Evolutionary conservation across 2,329 filamentous ascomycete species (phyloP).

Genomic region (Keithomyces neogunnii): DNA sequence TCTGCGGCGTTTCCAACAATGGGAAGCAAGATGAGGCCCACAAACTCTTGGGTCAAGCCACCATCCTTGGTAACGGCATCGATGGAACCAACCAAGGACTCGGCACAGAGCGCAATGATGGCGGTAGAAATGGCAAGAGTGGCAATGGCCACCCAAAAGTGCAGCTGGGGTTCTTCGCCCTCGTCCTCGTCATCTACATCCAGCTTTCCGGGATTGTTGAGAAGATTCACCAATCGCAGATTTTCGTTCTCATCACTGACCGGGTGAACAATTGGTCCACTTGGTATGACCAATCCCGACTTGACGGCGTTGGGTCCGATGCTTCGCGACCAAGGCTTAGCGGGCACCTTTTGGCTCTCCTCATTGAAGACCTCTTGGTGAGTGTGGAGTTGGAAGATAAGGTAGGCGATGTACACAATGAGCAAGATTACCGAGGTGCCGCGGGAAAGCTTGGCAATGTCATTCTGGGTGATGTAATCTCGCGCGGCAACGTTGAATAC

Average conservation of each 20-base stretch:
- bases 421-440: conserved; percentile 75
- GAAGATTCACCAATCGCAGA: conserved; percentile 35
- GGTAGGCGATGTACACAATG: conserved; percentile 73
- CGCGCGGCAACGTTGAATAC: conserved; percentile 58
- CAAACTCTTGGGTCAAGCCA: conserved; percentile 61
- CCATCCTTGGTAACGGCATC: conserved; percentile 54
- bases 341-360: conserved; percentile 69
- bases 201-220: conserved; percentile 29
- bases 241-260: conserved; percentile 26
- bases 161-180: conserved; percentile 65
- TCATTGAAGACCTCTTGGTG: conserved; percentile 74
- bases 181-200: conserved; percentile 55
- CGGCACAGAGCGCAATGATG: conserved; percentile 72
- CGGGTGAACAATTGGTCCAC: conserved; percentile 28
- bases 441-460: conserved; percentile 57
- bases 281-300: conserved; percentile 31
- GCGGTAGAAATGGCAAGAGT: conserved; percentile 67
- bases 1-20: conserved; percentile 81
- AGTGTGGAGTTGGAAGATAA: conserved; percentile 86
- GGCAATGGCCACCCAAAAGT: conserved; percentile 61
- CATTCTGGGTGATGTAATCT: conserved; percentile 26
- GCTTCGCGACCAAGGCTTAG: conserved; percentile 33
- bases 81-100: conserved; percentile 70
- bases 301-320: conserved; percentile 24
- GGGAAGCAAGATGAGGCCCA: conserved; percentile 71